Conservation (phyloP, 192 early-diverging fungal species). For the Umbelopsis vinacea region DNA sequence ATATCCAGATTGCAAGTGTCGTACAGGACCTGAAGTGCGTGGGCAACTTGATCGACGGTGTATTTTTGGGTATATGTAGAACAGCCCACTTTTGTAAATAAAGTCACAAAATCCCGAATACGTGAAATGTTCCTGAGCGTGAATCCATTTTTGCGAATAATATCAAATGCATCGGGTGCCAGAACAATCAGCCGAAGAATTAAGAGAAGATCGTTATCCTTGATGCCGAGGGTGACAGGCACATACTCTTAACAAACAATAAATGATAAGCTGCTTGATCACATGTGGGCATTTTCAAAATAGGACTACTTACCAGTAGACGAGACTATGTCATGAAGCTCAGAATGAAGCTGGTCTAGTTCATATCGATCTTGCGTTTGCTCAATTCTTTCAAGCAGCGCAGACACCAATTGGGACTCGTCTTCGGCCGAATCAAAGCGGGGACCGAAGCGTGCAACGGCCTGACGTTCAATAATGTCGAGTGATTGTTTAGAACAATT, state of each 20-base stretch:
- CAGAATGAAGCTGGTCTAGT: neutral
- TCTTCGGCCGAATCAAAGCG: slow-evolving; percentile 17
- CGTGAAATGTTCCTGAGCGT: slow-evolving; percentile 8
- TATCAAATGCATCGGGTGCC: neutral
- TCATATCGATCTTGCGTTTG: slow-evolving; percentile 1
- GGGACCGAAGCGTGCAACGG: slow-evolving; percentile 2
- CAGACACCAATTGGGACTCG: slow-evolving; percentile 2
- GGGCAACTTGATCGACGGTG: slow-evolving; percentile 4
- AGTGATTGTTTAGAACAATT: neutral
- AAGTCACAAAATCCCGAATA: neutral
- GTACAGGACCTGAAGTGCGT: neutral
- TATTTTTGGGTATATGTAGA: neutral
- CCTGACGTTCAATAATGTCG: slow-evolving; percentile 2
- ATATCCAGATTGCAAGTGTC: slow-evolving; percentile 9
- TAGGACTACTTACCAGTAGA: neutral
- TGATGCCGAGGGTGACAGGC: slow-evolving; percentile 2
- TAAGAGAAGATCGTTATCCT: neutral
- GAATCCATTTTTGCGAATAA: neutral
- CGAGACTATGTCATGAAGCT: neutral
- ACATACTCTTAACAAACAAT: neutral
- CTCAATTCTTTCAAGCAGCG: neutral
- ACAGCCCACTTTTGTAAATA: neutral
- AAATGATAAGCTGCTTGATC: neutral
- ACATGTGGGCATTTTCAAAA: too few relatives aligned
- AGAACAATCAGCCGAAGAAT: slow-evolving; percentile 2